A percentile compares a stretch with the other conserved stretches of the same genome.
These are phyloP conservation scores for Vanrija humicola DNA, from an alignment of 1,284 basidiomycete species.

Conservation along the genomic window DNA sequence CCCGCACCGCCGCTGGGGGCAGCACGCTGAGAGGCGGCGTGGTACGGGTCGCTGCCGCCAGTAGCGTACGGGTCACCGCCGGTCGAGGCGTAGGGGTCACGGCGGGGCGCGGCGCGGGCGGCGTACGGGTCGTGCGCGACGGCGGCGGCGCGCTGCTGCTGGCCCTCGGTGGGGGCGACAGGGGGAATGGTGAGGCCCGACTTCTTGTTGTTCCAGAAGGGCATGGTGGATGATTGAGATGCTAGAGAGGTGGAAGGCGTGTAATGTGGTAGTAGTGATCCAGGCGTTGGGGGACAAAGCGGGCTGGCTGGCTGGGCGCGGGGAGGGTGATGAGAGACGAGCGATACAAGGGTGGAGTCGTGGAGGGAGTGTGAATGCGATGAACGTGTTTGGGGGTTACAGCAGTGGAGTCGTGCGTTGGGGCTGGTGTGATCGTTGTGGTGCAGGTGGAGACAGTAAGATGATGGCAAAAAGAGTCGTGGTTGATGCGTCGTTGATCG, in stretches of 20 bases:
- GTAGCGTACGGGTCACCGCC: neutral
- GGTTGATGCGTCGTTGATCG: no score
- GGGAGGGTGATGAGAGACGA: neutral
- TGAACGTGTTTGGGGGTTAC: no score
- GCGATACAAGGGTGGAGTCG: neutral
- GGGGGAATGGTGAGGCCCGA: constrained; percentile 66
- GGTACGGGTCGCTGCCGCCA: constrained; percentile 36
- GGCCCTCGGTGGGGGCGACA: constrained; percentile 24
- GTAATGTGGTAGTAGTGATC: no score
- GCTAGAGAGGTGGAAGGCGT: neutral
- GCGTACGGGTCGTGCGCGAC: constrained; percentile 50
- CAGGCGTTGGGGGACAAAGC: neutral
- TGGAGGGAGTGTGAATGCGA: neutral
- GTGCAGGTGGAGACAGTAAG: no score
- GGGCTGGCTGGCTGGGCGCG: no score
- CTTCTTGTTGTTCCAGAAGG: constrained; percentile 68
- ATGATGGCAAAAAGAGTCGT: no score
- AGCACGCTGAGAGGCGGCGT: constrained; percentile 1
- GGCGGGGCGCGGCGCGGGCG: constrained; percentile 1
- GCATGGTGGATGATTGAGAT: constrained; percentile 54
- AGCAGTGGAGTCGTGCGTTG: no score
- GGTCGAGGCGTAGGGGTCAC: constrained; percentile 26
- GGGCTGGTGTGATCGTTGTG: no score
- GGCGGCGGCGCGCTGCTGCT: constrained; percentile 28
- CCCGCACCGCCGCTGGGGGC: constrained; percentile 51